A percentile compares a stretch with the other conserved stretches of the same genome.
Evolutionary conservation across 73 alveolate genomes (phyloP).

Genomic region (Uronychia setigera): DNA sequence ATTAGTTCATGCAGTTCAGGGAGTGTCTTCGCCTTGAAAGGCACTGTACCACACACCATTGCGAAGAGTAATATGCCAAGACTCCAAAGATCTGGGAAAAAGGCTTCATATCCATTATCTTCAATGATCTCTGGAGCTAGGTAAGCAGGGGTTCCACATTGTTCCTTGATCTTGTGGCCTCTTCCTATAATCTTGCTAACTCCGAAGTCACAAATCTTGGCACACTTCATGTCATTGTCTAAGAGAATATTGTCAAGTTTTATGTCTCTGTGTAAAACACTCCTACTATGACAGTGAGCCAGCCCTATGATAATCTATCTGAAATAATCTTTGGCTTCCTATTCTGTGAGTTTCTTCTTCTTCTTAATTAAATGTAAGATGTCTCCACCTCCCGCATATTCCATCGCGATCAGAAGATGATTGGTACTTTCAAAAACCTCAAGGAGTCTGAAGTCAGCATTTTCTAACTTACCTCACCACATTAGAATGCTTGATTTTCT

Average conservation of each 20-base stretch:
- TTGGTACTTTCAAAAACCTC: conserved; percentile 63
- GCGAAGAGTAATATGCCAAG: conserved; percentile 50
- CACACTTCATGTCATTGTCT: conserved; percentile 44
- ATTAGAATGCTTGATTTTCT: conserved; percentile 35
- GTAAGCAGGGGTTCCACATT: conserved; percentile 74
- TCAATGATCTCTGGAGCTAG: conserved; percentile 55
- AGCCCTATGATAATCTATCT: conserved; percentile 20
- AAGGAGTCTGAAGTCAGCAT: conserved; percentile 5
- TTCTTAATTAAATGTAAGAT: conserved; percentile 30
- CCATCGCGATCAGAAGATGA: conserved; percentile 50
- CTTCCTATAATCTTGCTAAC: conserved; percentile 62
- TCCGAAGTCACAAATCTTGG: conserved; percentile 83
- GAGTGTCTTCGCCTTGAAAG: conserved; percentile 51
- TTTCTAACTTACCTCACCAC: conserved; percentile 24
- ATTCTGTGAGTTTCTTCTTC: conserved; percentile 34
- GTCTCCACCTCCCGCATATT: conserved; percentile 71
- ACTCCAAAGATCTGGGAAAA: conserved; percentile 54
- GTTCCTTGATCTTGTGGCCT: conserved; percentile 64
- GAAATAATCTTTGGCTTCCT: conserved; percentile 22
- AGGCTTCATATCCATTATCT: conserved; percentile 52
- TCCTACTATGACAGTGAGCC: conserved; percentile 30
- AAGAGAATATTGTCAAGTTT: conserved; percentile 34
- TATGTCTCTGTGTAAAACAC: conserved; percentile 32
- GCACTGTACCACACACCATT: conserved; percentile 61
- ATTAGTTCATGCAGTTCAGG: conserved; percentile 57